Conservation (phyloP, 1,284 basidiomycete species). For the Heliocybe sulcata region DNA sequence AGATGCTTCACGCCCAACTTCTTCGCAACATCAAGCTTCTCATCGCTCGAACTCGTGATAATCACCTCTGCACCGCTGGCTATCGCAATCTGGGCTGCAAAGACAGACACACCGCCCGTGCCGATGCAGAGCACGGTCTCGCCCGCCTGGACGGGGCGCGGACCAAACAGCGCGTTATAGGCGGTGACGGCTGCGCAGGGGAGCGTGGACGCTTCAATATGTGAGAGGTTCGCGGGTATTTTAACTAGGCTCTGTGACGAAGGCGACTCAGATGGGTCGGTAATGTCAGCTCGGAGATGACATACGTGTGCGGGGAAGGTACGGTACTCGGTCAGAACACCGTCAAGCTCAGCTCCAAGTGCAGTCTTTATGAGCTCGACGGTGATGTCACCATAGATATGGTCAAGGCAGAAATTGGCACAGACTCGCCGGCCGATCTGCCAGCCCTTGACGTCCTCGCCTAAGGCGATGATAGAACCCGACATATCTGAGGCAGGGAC, state of each 20-base stretch:
- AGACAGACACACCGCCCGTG: constrained; percentile 52
- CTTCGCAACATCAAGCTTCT: constrained; percentile 42
- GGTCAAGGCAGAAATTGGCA: constrained; percentile 17
- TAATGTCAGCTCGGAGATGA: background rate
- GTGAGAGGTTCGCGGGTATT: constrained; percentile 3
- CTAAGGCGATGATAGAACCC: constrained; percentile 28
- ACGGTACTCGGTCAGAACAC: constrained; percentile 7
- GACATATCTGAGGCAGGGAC: constrained; percentile 31
- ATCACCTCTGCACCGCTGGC: constrained; percentile 53
- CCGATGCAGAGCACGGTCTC: constrained; percentile 47
- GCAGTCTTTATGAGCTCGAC: constrained; percentile 1
- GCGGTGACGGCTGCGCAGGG: constrained; percentile 42
- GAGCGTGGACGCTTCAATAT: constrained; percentile 4
- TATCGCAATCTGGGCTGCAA: constrained; percentile 46
- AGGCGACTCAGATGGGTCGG: background rate
- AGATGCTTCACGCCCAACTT: constrained; percentile 41
- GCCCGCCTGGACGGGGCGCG: constrained; percentile 33
- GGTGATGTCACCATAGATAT: constrained; percentile 14
- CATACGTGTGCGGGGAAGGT: constrained; percentile 5
- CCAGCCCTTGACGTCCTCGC: constrained; percentile 24
- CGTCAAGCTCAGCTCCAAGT: constrained; percentile 8
- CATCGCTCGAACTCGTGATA: constrained; percentile 52
- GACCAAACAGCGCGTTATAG: constrained; percentile 39
- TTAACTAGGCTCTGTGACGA: background rate
- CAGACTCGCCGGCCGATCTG: constrained; percentile 32